Percentiles rank a stretch among this genome's conserved stretches.
Conservation (phyloP, 345 rosid species). For the Acer yangbiense region DNA sequence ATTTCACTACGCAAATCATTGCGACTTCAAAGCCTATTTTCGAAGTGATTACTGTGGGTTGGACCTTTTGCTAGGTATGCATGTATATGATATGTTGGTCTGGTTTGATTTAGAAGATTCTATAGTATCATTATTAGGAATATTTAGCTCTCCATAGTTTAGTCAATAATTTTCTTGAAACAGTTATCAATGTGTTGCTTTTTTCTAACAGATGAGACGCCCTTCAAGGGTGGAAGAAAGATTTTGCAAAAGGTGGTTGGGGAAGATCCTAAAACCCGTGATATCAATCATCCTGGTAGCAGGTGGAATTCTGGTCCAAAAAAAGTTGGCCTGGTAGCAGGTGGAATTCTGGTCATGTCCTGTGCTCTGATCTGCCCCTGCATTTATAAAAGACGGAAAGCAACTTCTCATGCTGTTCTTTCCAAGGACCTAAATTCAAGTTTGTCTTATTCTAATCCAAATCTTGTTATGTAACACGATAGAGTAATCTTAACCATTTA, state of each 20-base stretch:
- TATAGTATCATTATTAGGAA: too few relatives aligned
- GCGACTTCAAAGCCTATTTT: conserved; percentile 40
- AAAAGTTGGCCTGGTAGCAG: conserved; percentile 1
- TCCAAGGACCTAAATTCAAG: conserved; percentile 64
- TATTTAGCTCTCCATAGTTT: background rate
- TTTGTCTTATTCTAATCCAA: conserved; percentile 38
- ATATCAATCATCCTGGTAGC: too few relatives aligned
- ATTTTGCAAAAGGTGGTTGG: conserved; percentile 44
- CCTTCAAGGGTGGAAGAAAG: conserved; percentile 47
- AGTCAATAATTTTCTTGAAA: background rate
- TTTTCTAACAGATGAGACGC: conserved; percentile 37
- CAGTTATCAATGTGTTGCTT: conserved; percentile 16
- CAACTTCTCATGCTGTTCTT: conserved; percentile 54
- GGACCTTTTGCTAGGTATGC: conserved; percentile 52
- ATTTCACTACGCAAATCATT: conserved; percentile 46
- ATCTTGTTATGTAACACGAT: conserved; percentile 2
- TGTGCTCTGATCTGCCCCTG: conserved; percentile 65
- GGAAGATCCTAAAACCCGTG: conserved; percentile 14
- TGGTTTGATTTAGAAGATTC: background rate
- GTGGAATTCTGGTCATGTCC: conserved; percentile 56
- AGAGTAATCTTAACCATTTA: background rate
- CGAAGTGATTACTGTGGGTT: conserved; percentile 40
- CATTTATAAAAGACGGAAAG: conserved; percentile 59
- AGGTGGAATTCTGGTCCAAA: conserved; percentile 46
- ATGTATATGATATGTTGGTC: conserved; percentile 10